Evolutionary conservation across 257 asterid genomes (phyloP).

Genomic region (Cruciata laevipes): DNA sequence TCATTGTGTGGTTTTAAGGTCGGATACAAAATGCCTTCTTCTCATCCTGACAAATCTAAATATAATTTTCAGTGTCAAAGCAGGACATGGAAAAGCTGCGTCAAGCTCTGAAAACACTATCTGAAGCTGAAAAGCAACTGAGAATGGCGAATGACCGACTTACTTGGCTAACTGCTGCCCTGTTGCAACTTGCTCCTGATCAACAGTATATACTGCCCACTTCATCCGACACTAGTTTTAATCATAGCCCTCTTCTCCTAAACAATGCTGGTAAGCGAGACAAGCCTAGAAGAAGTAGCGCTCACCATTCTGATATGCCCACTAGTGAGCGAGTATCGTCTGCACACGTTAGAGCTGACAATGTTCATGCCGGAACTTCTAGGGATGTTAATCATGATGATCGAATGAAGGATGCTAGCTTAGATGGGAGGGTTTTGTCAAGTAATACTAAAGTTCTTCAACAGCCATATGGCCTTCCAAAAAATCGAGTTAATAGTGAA

Average conservation of each 20-base stretch:
- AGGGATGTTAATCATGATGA: constrained; percentile 28
- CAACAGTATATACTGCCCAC: constrained; percentile 62
- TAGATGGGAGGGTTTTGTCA: constrained; percentile 24
- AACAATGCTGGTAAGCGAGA: constrained; percentile 33
- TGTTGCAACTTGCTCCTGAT: constrained; percentile 94
- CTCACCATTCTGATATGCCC: constrained; percentile 30
- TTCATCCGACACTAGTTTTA: constrained; percentile 59
- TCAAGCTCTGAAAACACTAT: constrained; percentile 81
- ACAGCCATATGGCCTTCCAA: constrained; percentile 20
- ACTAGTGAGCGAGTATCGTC: constrained; percentile 20
- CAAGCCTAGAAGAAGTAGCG: constrained; percentile 51
- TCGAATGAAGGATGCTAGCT: constrained; percentile 24
- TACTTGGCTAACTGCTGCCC: constrained; percentile 96
- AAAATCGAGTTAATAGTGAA: constrained; percentile 26
- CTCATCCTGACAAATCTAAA: constrained; percentile 6
- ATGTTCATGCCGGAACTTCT: constrained; percentile 39
- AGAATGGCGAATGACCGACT: constrained; percentile 76
- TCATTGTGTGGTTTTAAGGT: neutral
- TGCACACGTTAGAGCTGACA: constrained; percentile 19
- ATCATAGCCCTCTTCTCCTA: constrained; percentile 54
- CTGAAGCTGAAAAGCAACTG: constrained; percentile 98
- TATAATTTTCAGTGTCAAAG: constrained; percentile 53
- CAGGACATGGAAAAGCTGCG: constrained; percentile 90
- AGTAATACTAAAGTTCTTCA: constrained; percentile 31
- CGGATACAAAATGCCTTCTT: constrained; percentile 1